Evolutionary conservation across 352 stramenopile genomes (phyloP), one percentile per base, ranked within the genome.

Genomic region (Poterioochromonas sp.): DNA sequence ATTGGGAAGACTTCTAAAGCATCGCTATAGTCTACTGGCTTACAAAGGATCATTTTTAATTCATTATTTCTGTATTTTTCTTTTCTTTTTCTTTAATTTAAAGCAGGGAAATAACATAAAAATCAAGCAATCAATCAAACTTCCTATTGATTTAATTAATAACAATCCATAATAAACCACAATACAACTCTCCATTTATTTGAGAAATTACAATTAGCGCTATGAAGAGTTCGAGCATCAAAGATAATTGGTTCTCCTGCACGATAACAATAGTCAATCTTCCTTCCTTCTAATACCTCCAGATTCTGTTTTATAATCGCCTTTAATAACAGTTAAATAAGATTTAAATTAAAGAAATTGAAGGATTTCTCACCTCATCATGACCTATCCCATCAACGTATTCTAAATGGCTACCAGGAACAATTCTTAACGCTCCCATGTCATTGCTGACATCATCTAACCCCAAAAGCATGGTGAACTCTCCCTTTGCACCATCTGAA

Each of bases 91-190:
- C n/a, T n/a, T n/a, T n/a, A n/a, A n/a, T n/a, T n/a, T n/a, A n/a
- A n/a, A n/a, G n/a, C n/a, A n/a, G n/a, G n/a, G n/a, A n/a, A n/a
- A n/a, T n/a, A n/a, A n/a, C n/a, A n/a, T n/a, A n/a, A n/a, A n/a
- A n/a, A n/a, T n/a, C n/a, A n/a, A n/a, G n/a, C n/a, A n/a, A n/a
- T n/a, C n/a, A n/a, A n/a, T n/a, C n/a, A n/a, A n/a, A n/a, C n/a
- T n/a, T n/a, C n/a, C n/a, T n/a, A n/a, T n/a, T n/a, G 47, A 58
- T 26, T 58, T 15, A 15, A 58, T 63, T 64, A 76, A 29, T 63
- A 63, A 40, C 12, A 65, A 63, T 76, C 69, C 11, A 41, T 34
- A 15, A 76, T 76, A 43, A 76, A 76, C 69, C 69, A 76, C 18
- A 37, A 18, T 40, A 76, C 34, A 32, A 58, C 3, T 40, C 69